A percentile compares a stretch with the other conserved stretches of the same genome.
phyloP scores from a whole-genome alignment of 1,284 basidiomycete genomes.

The Boletus semigastroideus region DNA sequence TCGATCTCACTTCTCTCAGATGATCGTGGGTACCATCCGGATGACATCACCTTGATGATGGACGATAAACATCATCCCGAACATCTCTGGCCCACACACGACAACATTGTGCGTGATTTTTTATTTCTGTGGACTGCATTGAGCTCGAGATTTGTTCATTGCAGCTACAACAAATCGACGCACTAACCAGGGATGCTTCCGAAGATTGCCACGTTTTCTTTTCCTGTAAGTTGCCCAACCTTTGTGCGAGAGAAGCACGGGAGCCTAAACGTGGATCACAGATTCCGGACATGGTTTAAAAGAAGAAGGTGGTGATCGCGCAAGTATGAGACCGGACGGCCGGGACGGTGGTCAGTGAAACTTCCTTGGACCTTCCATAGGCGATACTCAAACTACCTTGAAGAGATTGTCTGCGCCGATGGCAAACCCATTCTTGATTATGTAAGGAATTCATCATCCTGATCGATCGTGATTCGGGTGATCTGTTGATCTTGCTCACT shows the following conservation, averaged over 20 bases:
- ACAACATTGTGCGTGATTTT: constrained; percentile 29
- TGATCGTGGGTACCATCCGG: constrained; percentile 24
- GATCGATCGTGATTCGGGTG: not conserved
- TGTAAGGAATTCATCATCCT: constrained; percentile 9
- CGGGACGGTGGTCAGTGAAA: constrained; percentile 35
- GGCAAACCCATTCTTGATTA: constrained; percentile 22
- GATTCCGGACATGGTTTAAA: constrained; percentile 38
- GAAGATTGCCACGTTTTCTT: constrained; percentile 39
- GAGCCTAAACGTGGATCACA: not conserved
- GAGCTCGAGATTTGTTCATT: not conserved
- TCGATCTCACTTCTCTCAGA: constrained; percentile 8
- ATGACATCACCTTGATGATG: constrained; percentile 34
- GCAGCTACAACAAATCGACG: constrained; percentile 28
- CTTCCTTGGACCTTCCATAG: not conserved
- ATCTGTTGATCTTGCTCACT: not conserved
- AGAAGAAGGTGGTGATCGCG: constrained; percentile 19
- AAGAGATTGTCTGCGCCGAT: constrained; percentile 26
- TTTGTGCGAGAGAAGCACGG: not conserved
- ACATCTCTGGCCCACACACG: constrained; percentile 26
- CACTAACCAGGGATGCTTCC: constrained; percentile 26
- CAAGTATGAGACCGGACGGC: constrained; percentile 30
- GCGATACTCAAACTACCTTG: not conserved
- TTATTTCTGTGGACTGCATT: not conserved
- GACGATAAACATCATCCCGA: constrained; percentile 20
- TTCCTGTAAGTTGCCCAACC: constrained; percentile 33